Evolutionary conservation across 192 early-diverging fungal genomes (phyloP).

Genomic region (Umbelopsis sp.): DNA sequence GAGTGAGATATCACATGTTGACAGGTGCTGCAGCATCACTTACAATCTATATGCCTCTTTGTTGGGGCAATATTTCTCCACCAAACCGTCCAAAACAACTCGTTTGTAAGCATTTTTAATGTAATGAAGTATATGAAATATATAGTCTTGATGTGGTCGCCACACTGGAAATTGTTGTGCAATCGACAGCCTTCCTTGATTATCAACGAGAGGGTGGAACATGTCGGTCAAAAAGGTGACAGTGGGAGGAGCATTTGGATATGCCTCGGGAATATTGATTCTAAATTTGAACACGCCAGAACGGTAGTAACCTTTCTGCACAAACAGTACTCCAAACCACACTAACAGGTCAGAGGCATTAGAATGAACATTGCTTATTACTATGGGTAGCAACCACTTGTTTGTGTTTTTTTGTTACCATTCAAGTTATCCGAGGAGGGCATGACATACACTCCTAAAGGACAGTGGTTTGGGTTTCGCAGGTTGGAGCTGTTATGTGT

Average conservation of each 20-base stretch:
- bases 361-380: not conserved
- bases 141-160: constrained; percentile 80
- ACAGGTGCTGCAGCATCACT: constrained; percentile 16
- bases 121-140: constrained; percentile 86
- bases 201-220: constrained; percentile 85
- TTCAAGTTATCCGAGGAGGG: constrained; percentile 69
- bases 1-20: not conserved
- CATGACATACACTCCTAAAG: constrained; percentile 86
- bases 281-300: constrained; percentile 90
- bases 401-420: constrained; percentile 50
- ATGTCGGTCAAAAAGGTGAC: constrained; percentile 76
- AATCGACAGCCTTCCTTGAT: constrained; percentile 66
- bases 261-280: constrained; percentile 75
- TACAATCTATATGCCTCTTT: constrained; percentile 67
- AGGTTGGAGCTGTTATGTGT: constrained; percentile 64
- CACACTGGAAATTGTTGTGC: constrained; percentile 82
- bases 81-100: constrained; percentile 64
- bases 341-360: constrained; percentile 35
- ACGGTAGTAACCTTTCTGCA: constrained; percentile 89
- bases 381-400: not conserved
- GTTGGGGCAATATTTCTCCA: constrained; percentile 64
- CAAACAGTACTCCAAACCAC: constrained; percentile 86
- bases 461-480: constrained; percentile 77
- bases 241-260: constrained; percentile 73
- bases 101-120: constrained; percentile 87